These are phyloP conservation scores for Ceratocystis destructans DNA, from an alignment of 2,329 filamentous ascomycete species.

Conservation along the genomic window DNA sequence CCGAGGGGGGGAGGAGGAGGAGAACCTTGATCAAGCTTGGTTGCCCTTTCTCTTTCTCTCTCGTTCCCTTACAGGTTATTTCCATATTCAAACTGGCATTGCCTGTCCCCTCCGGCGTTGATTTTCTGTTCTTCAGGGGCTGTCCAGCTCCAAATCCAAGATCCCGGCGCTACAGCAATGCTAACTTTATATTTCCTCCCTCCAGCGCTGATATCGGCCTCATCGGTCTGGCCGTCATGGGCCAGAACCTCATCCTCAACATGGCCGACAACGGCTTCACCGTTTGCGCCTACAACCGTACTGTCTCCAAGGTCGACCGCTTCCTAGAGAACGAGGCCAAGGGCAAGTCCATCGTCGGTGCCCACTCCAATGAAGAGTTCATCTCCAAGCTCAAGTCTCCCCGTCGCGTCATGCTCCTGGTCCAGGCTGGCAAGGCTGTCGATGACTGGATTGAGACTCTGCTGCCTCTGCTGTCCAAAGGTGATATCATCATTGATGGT, in stretches of 20 bases:
- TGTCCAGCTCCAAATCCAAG: neutral
- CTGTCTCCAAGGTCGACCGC: slow-evolving; percentile 91
- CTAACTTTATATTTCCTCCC: slow-evolving; percentile 34
- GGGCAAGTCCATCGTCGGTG: slow-evolving; percentile 90
- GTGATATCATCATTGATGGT: slow-evolving; percentile 98
- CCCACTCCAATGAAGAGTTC: slow-evolving; percentile 88
- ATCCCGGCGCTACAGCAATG: slow-evolving; percentile 26
- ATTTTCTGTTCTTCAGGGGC: too few species aligned
- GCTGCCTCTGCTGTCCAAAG: slow-evolving; percentile 65
- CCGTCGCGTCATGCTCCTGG: slow-evolving; percentile 93
- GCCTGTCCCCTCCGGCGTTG: too few species aligned
- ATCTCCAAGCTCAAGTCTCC: slow-evolving; percentile 93
- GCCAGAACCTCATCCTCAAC: slow-evolving; percentile 80
- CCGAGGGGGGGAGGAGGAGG: too few species aligned
- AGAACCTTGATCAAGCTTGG: too few species aligned
- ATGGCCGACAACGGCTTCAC: slow-evolving; percentile 89
- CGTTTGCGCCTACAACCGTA: slow-evolving; percentile 97
- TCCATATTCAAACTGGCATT: too few species aligned
- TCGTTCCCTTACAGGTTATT: too few species aligned
- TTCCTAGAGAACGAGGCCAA: slow-evolving; percentile 87
- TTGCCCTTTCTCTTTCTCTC: too few species aligned
- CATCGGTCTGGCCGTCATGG: slow-evolving; percentile 85
- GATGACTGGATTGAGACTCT: slow-evolving; percentile 98
- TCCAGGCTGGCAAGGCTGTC: slow-evolving; percentile 95
- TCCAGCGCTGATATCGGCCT: slow-evolving; percentile 77